Evolutionary conservation across 1,139 yeast genomes (phyloP).

Genomic region (Suhomyces atakaporum): DNA sequence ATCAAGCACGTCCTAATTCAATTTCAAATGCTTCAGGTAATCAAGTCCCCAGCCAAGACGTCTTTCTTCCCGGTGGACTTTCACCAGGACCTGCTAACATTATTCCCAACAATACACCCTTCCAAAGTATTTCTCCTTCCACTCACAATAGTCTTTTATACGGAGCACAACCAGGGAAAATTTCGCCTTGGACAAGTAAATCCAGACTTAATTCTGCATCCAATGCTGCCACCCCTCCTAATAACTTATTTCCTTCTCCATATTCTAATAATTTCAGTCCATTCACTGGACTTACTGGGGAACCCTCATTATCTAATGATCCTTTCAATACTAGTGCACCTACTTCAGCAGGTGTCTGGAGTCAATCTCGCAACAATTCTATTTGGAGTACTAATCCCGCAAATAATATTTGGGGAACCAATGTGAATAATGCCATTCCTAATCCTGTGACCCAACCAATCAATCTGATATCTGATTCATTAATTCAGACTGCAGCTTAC

Average conservation of each 20-base stretch:
- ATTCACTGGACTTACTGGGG: constrained; percentile 13
- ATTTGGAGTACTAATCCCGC: constrained; percentile 31
- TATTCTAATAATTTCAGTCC: constrained; percentile 16
- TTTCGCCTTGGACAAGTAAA: constrained; percentile 21
- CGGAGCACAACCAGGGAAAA: constrained; percentile 7
- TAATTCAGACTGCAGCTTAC: constrained; percentile 32
- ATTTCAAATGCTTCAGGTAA: constrained; percentile 24
- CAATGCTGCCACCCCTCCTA: constrained; percentile 5
- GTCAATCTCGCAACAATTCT: constrained; percentile 30
- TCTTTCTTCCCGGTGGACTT: constrained; percentile 6
- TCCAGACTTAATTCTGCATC: constrained; percentile 16
- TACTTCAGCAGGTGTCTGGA: constrained; percentile 21
- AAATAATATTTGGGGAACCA: constrained; percentile 14
- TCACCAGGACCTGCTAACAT: constrained; percentile 6
- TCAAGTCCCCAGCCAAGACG: constrained; percentile 13
- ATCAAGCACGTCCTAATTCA: constrained; percentile 35
- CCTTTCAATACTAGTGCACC: constrained; percentile 9
- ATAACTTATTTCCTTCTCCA: constrained; percentile 11
- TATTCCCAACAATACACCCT: constrained; percentile 8
- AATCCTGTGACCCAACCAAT: constrained; percentile 1
- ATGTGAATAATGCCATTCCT: constrained; percentile 3
- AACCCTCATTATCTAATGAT: constrained; percentile 1
- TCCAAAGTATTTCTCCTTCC: constrained; percentile 13
- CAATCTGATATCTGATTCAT: constrained; percentile 6
- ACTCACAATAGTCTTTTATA: constrained; percentile 13